Percentiles rank a stretch among this genome's conserved stretches.
Conservation (phyloP, 78 protist genomes). For the Dictyostelium brefeldianum region DNA sequence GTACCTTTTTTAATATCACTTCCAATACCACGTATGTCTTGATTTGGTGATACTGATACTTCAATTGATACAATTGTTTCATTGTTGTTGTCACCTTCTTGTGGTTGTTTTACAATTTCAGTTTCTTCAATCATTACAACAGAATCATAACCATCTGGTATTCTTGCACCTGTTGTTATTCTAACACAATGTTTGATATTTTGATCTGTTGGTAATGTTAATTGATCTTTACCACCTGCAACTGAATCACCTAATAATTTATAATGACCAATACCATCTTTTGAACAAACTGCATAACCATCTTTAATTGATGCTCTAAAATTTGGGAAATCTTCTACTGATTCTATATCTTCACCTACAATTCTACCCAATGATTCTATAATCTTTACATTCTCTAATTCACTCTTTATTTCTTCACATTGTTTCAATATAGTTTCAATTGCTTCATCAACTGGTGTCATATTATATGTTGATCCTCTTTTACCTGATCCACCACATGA, state of each 20-base stretch:
- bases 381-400: neutral
- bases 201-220: neutral
- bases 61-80: neutral
- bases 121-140: constrained; percentile 90
- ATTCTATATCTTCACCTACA: constrained; percentile 52
- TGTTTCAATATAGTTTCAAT: constrained; percentile 32
- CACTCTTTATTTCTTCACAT: neutral
- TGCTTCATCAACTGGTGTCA: constrained; percentile 60
- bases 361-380: constrained; percentile 49
- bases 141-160: constrained; percentile 88
- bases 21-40: constrained; percentile 85
- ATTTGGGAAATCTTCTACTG: constrained; percentile 77
- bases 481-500: constrained; percentile 13
- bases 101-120: constrained; percentile 12
- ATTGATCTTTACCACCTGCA: constrained; percentile 54
- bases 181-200: constrained; percentile 31
- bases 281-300: constrained; percentile 88
- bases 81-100: neutral
- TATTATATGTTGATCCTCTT: constrained; percentile 52
- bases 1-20: constrained; percentile 81
- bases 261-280: constrained; percentile 74
- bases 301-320: constrained; percentile 91
- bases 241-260: constrained; percentile 54
- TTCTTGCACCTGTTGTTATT: constrained; percentile 86
- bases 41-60: constrained; percentile 15